phyloP scores from a whole-genome alignment of 345 rosid species.

The Eucalyptus virginea region DNA sequence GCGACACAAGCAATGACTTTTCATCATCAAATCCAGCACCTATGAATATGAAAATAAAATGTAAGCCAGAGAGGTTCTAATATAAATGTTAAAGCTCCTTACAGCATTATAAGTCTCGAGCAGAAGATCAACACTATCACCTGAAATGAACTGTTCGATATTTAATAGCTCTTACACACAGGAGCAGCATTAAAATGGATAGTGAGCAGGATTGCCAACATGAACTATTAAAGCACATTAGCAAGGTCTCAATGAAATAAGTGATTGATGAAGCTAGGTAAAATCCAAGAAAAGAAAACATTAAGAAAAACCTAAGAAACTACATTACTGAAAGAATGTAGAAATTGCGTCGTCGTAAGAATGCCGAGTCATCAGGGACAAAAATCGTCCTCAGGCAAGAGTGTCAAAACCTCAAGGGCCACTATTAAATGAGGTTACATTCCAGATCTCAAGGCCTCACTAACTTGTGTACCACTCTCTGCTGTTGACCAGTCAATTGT shows the following conservation, averaged over 20 bases:
- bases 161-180: background rate
- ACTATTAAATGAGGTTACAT: too few species aligned
- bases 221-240: background rate
- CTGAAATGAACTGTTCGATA: background rate
- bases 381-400: background rate
- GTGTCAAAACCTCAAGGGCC: background rate
- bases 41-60: background rate
- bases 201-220: background rate
- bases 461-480: background rate
- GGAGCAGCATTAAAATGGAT: background rate
- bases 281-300: background rate
- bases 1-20: slow-evolving; percentile 79
- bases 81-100: background rate
- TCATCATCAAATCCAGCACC: slow-evolving; percentile 98
- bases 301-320: background rate
- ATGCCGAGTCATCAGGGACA: background rate
- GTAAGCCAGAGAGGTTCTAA: background rate
- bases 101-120: background rate
- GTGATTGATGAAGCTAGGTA: background rate
- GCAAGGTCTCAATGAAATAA: background rate
- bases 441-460: background rate
- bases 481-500: background rate
- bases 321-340: background rate
- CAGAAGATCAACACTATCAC: background rate
- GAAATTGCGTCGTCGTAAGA: background rate